A percentile compares a stretch with the other conserved stretches of the same genome.
Evolutionary conservation across 768 basidiomycete species (phyloP).

Genomic region (Xerocomellus intermedius): DNA sequence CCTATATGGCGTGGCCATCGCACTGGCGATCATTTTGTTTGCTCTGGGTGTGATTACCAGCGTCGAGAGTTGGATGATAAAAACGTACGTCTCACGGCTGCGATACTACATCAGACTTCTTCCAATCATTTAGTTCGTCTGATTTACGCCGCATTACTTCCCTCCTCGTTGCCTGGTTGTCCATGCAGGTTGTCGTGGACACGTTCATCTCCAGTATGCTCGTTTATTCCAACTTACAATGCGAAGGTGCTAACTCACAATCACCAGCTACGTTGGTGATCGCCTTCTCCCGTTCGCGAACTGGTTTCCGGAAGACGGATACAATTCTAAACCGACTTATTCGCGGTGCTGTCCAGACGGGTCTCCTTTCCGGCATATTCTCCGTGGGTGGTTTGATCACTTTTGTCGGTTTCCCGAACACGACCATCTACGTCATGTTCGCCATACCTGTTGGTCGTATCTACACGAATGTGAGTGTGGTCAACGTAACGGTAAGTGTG

Average conservation of each 20-base stretch:
- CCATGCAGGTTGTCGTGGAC: constrained; percentile 45
- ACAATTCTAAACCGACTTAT: no score
- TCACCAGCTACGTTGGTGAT: constrained; percentile 16
- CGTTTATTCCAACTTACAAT: background rate
- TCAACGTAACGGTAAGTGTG: no score
- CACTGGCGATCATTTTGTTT: constrained; percentile 39
- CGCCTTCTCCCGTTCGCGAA: background rate
- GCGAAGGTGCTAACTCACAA: background rate
- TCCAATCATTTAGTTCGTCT: constrained; percentile 32
- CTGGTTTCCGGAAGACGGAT: no score
- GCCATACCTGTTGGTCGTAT: no score
- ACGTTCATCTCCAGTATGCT: constrained; percentile 42
- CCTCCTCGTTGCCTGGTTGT: constrained; percentile 47
- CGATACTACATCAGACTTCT: background rate
- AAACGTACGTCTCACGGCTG: constrained; percentile 31
- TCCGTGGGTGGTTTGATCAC: no score
- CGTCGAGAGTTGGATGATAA: constrained; percentile 42
- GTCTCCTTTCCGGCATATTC: no score
- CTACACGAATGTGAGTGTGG: no score
- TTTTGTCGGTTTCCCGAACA: no score
- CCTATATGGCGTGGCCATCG: constrained; percentile 35
- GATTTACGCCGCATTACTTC: constrained; percentile 40
- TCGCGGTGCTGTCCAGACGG: no score
- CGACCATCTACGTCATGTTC: no score
- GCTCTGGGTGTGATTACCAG: constrained; percentile 44